A percentile compares a stretch with the other conserved stretches of the same genome.
phyloP scores from a whole-genome alignment of 257 asterid species.

The Gynochthodes officinalis region DNA sequence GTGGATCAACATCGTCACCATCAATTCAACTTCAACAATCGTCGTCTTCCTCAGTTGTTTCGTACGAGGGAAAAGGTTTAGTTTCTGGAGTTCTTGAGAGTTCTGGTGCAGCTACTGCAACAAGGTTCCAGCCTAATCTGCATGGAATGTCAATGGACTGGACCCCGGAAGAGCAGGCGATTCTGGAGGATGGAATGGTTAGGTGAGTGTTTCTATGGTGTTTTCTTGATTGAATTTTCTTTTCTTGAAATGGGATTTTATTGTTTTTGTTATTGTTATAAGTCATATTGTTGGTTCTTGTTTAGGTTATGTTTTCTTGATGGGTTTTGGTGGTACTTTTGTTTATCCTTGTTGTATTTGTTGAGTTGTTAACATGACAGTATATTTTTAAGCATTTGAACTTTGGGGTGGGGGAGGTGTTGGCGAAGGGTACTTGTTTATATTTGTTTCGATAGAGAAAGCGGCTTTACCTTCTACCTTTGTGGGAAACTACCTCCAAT shows the following conservation, averaged over 20 bases:
- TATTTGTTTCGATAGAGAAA: not conserved
- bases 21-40: conserved; percentile 5
- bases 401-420: not conserved
- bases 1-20: not conserved
- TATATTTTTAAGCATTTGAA: not conserved
- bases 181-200: conserved; percentile 60
- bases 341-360: not conserved
- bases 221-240: not conserved
- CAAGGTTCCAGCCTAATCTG: conserved; percentile 61
- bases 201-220: conserved; percentile 56
- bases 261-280: not conserved
- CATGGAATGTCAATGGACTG: conserved; percentile 82
- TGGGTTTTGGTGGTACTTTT: not conserved
- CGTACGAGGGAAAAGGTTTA: conserved; percentile 13
- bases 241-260: not conserved
- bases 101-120: conserved; percentile 18
- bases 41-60: not conserved
- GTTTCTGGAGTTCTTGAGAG: conserved; percentile 21
- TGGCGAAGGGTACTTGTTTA: not conserved
- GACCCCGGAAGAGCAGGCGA: conserved; percentile 76
- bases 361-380: not conserved
- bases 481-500: too few species aligned
- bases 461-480: not conserved
- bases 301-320: conserved; percentile 6
- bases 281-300: not conserved